Percentiles rank a stretch among this genome's conserved stretches.
Evolutionary conservation across 2,329 filamentous ascomycete species (phyloP).

Genomic region (Fusarium decemcellulare): DNA sequence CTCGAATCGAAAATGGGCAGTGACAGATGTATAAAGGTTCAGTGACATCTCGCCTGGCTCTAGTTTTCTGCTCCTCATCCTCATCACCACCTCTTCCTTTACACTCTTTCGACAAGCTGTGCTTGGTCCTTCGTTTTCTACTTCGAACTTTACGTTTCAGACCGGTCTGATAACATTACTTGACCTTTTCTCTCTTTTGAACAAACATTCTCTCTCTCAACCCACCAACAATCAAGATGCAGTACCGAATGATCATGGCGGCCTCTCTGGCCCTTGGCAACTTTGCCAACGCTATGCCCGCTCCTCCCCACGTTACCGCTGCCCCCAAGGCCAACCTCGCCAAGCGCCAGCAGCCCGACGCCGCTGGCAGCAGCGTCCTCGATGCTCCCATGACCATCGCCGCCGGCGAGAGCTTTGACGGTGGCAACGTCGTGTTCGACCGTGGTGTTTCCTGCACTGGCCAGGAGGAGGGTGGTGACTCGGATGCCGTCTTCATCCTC

Average conservation of each 20-base stretch:
- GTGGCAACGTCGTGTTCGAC: constrained; percentile 46
- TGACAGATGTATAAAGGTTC: constrained; percentile 39
- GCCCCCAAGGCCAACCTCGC: constrained; percentile 30
- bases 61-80: constrained; percentile 12
- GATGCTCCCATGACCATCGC: constrained; percentile 44
- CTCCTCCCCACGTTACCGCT: constrained; percentile 38
- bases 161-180: constrained; percentile 42
- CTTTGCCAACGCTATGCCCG: constrained; percentile 39
- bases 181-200: constrained; percentile 6
- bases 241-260: constrained; percentile 46
- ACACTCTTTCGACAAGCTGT: constrained; percentile 46
- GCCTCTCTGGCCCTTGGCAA: constrained; percentile 43
- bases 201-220: not conserved
- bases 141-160: constrained; percentile 22
- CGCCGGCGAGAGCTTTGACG: constrained; percentile 48
- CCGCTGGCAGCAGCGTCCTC: constrained; percentile 42
- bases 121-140: constrained; percentile 41
- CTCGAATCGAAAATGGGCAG: constrained; percentile 16
- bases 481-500: constrained; percentile 61
- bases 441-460: constrained; percentile 47
- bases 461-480: constrained; percentile 45
- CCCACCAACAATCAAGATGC: constrained; percentile 37
- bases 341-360: constrained; percentile 38
- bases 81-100: constrained; percentile 33
- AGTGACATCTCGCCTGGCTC: not conserved